Evolutionary conservation across 768 basidiomycete genomes (phyloP).

Genomic region (Cytidiella melzeri): DNA sequence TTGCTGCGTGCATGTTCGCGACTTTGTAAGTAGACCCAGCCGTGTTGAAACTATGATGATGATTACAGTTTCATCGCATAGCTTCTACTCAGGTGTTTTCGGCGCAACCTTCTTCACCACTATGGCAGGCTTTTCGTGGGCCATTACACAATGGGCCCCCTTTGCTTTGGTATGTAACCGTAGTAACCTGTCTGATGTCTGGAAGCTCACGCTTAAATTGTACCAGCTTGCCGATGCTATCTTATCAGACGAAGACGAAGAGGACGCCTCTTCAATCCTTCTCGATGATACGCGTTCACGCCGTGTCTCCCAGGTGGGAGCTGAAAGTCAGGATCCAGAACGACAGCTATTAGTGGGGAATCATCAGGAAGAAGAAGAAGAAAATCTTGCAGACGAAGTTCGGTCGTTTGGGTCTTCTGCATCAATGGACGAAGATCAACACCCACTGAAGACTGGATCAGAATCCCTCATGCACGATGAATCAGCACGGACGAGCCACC

Average conservation of each 20-base stretch:
- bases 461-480: conserved; percentile 34
- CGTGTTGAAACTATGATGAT: background rate
- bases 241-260: conserved; percentile 49
- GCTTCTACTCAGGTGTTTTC: conserved; percentile 62
- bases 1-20: conserved; percentile 71
- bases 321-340: conserved; percentile 21
- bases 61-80: conserved; percentile 24
- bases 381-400: conserved; percentile 21
- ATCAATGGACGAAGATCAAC: conserved; percentile 17
- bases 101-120: conserved; percentile 75
- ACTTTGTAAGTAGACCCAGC: conserved; percentile 59
- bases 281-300: conserved; percentile 34
- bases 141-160: conserved; percentile 88
- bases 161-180: conserved; percentile 77
- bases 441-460: conserved; percentile 14
- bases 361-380: conserved; percentile 23
- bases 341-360: conserved; percentile 23
- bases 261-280: conserved; percentile 32
- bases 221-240: conserved; percentile 78
- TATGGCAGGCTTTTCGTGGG: conserved; percentile 87
- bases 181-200: background rate
- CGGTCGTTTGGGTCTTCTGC: conserved; percentile 23
- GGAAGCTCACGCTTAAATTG: background rate
- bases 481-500: conserved; percentile 43
- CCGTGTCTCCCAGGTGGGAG: conserved; percentile 1